phyloP scores from a whole-genome alignment of 2,329 filamentous ascomycete genomes.

The Pseudocercospora cruenta region DNA sequence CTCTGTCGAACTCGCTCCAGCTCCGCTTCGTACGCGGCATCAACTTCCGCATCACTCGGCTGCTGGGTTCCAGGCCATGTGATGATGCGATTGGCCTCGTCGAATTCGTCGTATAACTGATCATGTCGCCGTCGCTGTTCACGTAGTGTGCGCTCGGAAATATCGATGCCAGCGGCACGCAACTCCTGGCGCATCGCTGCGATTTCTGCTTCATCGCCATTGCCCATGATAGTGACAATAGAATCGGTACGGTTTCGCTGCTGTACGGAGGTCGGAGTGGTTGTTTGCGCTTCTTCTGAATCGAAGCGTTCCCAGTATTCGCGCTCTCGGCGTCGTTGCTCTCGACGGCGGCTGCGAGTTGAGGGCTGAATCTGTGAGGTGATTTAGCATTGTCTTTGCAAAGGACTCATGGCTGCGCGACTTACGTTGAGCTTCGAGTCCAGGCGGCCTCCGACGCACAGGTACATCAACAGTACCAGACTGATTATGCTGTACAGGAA shows the following conservation, averaged over 20 bases:
- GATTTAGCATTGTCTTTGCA: not conserved
- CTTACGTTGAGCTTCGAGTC: constrained; percentile 13
- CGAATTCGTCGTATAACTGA: not conserved
- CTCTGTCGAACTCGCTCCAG: not conserved
- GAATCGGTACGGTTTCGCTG: not conserved
- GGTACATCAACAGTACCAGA: constrained; percentile 2
- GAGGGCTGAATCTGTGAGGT: not conserved
- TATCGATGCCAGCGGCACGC: constrained; percentile 1
- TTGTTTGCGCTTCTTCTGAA: not conserved
- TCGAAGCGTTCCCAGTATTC: not conserved
- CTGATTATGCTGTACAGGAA: constrained; percentile 11
- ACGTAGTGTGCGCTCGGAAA: constrained; percentile 13
- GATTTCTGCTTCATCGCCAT: constrained; percentile 15
- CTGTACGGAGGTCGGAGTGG: not conserved
- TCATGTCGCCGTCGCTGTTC: constrained; percentile 7
- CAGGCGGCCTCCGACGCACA: constrained; percentile 10
- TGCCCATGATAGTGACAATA: constrained; percentile 13
- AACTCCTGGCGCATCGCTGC: constrained; percentile 1
- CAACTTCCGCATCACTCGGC: not conserved
- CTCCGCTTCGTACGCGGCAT: constrained; percentile 4
- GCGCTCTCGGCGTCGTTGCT: not conserved
- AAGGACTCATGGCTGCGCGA: not conserved
- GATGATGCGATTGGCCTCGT: not conserved
- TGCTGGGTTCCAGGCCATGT: not conserved
- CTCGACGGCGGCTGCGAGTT: not conserved